phyloP scores from a whole-genome alignment of 164 flowering plant species.

The Stephania yunnanensis region DNA sequence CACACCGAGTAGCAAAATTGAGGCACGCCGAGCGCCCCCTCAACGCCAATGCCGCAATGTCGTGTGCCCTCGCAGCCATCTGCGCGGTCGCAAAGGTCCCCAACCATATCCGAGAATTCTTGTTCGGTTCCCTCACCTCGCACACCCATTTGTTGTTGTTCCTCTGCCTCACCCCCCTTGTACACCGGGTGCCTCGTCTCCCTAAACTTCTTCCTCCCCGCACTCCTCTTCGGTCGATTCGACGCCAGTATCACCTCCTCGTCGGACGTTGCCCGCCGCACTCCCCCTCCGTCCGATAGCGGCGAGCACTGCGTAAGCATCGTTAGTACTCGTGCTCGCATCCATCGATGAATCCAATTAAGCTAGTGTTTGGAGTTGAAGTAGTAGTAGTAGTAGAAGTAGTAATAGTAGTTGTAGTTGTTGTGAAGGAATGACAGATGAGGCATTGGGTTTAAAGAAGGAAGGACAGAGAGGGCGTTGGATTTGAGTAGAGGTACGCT shows the following conservation, averaged over 20 bases:
- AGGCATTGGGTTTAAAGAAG: too few species aligned
- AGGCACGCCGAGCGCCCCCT: conserved; percentile 57
- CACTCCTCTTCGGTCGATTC: conserved; percentile 43
- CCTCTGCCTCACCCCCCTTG: conserved; percentile 52
- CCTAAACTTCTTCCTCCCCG: conserved; percentile 51
- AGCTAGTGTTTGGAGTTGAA: too few species aligned
- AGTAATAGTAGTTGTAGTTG: not conserved
- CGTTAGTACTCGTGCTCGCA: too few species aligned
- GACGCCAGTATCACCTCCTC: conserved; percentile 43
- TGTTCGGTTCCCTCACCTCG: conserved; percentile 66
- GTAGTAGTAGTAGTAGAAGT: too few species aligned
- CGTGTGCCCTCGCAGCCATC: conserved; percentile 74
- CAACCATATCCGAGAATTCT: conserved; percentile 58
- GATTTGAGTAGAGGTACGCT: too few species aligned
- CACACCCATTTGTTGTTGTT: conserved; percentile 56
- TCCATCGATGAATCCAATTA: too few species aligned
- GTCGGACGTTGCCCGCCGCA: not conserved
- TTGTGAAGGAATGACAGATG: too few species aligned
- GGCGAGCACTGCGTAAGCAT: not conserved
- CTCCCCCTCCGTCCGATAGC: not conserved
- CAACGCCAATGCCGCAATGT: conserved; percentile 61
- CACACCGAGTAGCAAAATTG: conserved; percentile 69
- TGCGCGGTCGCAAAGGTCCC: conserved; percentile 56
- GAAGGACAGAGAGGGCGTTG: too few species aligned
- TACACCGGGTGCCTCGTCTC: conserved; percentile 67